Base-by-base conservation (phyloP, 1,284 basidiomycete species). In the Irpex sp. region DNA sequence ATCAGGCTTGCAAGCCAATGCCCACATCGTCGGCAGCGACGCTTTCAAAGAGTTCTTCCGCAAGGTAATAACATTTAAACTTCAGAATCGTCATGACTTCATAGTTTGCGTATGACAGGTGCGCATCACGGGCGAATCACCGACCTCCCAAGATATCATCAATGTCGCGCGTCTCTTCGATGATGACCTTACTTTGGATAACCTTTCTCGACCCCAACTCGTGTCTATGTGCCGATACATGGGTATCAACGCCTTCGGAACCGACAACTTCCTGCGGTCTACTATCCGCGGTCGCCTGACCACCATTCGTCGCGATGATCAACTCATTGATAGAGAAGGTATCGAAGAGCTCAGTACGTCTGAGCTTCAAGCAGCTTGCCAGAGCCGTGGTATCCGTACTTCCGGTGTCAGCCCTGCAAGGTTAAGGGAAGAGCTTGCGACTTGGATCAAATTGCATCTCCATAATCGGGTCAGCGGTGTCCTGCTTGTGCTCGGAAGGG, bases 31-130 rank as follows among this genome's bases (percentile, higher is more conserved):
- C 62, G 93, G 93, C 65, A 93, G 87, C 59, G 95, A 98, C 66
- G 94, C 95, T 61, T 99, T 99, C 84, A 98, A 98, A 74, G 95
- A 98, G 76, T 99, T 99, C 79, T 99, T 99, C 90, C 88, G 95
- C 73, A 99, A 99, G 81, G 90, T 89, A 62, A 43, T 33, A 15
- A 39, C 17, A 50, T 50, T 19, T n/a, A 60, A 60, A 43, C 43
- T 54, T 50, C 9, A n/a, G 36, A 6, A 46, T 58, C 62, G 49
- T 13, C 35, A n/a, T 51, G 13, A 36, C 47, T 26, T 62, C 21
- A 43, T 15, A 43, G 8, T 56, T 54, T 59, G 35, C 65, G 46
- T 36, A 35, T 62, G 33, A 21, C 67, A 91, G 89, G 93, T 98
- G 65, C 91, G 97, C 62, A 92, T 93, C 6, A 99, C 96, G 1